These are phyloP conservation scores for Pseudonectria foliicola DNA, from an alignment of 2,329 filamentous ascomycete species.

Conservation along the genomic window DNA sequence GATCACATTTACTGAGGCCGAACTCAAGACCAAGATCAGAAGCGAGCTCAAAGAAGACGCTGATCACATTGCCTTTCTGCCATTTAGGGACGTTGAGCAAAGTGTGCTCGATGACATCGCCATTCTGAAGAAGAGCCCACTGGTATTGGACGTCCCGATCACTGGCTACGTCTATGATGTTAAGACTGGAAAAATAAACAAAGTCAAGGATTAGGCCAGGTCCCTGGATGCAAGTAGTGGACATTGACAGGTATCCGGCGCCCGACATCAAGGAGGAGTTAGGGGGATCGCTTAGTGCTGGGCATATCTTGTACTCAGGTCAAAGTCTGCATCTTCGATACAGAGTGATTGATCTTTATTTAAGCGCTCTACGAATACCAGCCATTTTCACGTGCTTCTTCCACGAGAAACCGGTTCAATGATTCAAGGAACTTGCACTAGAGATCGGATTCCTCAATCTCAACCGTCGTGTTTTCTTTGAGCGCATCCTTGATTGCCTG, in stretches of 20 bases:
- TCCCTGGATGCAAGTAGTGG: too few relatives aligned
- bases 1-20: conserved; percentile 56
- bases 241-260: too few relatives aligned
- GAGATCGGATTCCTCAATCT: conserved; percentile 8
- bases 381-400: too few relatives aligned
- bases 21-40: conserved; percentile 45
- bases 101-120: conserved; percentile 59
- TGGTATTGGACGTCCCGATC: conserved; percentile 53
- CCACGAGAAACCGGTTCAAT: too few relatives aligned
- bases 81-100: conserved; percentile 54
- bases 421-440: too few relatives aligned
- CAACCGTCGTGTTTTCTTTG: conserved; percentile 19
- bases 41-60: conserved; percentile 49
- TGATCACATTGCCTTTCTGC: conserved; percentile 49
- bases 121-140: conserved; percentile 49
- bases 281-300: too few relatives aligned
- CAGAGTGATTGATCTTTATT: too few relatives aligned
- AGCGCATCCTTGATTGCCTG: conserved; percentile 42
- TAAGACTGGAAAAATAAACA: conserved; percentile 51
- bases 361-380: too few relatives aligned
- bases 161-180: conserved; percentile 75
- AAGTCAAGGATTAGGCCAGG: conserved; percentile 5
- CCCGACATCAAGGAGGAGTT: too few relatives aligned
- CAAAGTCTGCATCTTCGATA: too few relatives aligned
- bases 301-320: too few relatives aligned